These are phyloP conservation scores for Neonectria sp. DNA, from an alignment of 2,329 filamentous ascomycete genomes.

Conservation along the genomic window DNA sequence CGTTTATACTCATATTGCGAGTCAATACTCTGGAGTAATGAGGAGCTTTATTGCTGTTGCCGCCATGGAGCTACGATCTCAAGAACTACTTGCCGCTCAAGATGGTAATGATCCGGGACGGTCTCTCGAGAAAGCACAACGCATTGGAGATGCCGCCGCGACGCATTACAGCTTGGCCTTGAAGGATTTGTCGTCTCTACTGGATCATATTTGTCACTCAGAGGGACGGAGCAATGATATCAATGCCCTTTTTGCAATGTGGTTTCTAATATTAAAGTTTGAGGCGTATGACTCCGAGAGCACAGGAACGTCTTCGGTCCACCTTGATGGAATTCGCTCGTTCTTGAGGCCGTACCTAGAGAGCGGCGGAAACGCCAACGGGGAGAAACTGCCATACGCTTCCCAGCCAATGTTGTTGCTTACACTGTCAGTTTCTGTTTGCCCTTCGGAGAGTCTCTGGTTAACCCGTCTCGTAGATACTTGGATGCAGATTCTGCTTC, in stretches of 20 bases:
- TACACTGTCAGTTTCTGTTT: constrained; percentile 30
- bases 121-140: constrained; percentile 19
- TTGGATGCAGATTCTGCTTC: constrained; percentile 40
- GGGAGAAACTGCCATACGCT: constrained; percentile 29
- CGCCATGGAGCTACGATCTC: constrained; percentile 38
- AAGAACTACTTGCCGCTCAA: constrained; percentile 24
- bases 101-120: not conserved
- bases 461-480: constrained; percentile 16
- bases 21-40: constrained; percentile 40
- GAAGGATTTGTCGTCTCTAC: constrained; percentile 38
- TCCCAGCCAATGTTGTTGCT: constrained; percentile 40
- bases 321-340: constrained; percentile 38
- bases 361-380: not conserved
- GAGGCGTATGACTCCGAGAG: constrained; percentile 39
- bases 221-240: constrained; percentile 28
- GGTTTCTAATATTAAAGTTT: constrained; percentile 40
- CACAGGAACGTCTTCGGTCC: constrained; percentile 29
- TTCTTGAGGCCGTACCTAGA: constrained; percentile 38
- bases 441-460: accelerated
- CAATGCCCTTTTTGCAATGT: constrained; percentile 41
- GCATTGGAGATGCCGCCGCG: constrained; percentile 24
- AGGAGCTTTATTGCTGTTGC: constrained; percentile 42
- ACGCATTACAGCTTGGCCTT: constrained; percentile 36
- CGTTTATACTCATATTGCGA: constrained; percentile 37
- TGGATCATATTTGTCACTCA: constrained; percentile 32